These are phyloP conservation scores for Populus tremula DNA, from an alignment of 345 rosid genomes.

Conservation along the genomic window DNA sequence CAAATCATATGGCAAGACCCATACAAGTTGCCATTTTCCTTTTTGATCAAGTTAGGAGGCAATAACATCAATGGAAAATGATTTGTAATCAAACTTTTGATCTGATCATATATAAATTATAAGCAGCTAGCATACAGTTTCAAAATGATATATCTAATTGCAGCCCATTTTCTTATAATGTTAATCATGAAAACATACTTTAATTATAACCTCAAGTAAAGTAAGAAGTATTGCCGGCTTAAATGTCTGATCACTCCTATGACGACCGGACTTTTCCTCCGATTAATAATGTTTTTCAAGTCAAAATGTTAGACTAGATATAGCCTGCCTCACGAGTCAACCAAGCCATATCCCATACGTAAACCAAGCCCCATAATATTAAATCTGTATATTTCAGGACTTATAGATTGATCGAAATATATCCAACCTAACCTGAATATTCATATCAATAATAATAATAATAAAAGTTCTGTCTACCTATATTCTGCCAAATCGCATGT, in stretches of 20 bases:
- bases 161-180: not conserved
- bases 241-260: not conserved
- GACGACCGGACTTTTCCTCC: not conserved
- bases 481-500: too few species aligned
- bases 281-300: not conserved
- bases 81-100: not conserved
- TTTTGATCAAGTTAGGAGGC: not conserved
- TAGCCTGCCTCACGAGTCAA: too few species aligned
- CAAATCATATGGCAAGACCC: not conserved
- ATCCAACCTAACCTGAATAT: too few species aligned
- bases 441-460: too few species aligned
- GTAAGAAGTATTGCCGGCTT: not conserved
- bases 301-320: not conserved
- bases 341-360: too few species aligned
- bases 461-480: too few species aligned
- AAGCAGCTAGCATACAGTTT: not conserved
- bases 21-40: not conserved
- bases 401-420: too few species aligned
- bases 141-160: too few species aligned
- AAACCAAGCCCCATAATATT: too few species aligned
- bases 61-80: slow-evolving; percentile 2
- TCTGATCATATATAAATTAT: not conserved
- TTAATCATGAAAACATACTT: not conserved
- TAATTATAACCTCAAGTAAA: not conserved
- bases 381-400: too few species aligned